phyloP scores from a whole-genome alignment of 176 grass and related monocot genomes.

The Oropetium thomaeum region DNA sequence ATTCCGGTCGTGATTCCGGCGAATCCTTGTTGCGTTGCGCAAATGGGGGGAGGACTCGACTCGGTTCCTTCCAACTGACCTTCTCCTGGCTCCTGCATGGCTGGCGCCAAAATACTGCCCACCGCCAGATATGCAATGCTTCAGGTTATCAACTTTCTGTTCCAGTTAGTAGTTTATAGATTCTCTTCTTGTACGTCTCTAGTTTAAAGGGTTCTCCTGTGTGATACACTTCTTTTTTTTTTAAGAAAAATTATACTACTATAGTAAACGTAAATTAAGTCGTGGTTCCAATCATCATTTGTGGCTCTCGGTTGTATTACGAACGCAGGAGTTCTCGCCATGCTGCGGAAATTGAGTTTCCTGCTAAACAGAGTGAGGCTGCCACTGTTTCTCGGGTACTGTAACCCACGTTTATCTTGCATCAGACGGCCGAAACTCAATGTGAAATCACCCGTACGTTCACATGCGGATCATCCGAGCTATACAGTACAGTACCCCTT shows the following conservation, averaged over 20 bases:
- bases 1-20: slow-evolving; percentile 6
- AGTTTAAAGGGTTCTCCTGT: too few species aligned
- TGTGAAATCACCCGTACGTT: too few species aligned
- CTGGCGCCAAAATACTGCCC: slow-evolving; percentile 2
- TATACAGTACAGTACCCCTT: background rate
- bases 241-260: too few species aligned
- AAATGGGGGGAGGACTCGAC: background rate
- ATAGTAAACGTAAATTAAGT: background rate
- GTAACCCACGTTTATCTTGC: too few species aligned
- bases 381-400: too few species aligned
- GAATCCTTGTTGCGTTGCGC: slow-evolving; percentile 36
- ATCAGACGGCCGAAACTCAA: too few species aligned
- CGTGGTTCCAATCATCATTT: background rate
- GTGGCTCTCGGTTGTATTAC: background rate
- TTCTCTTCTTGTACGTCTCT: too few species aligned
- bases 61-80: background rate
- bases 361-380: background rate
- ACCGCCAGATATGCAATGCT: background rate
- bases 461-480: background rate
- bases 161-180: too few species aligned
- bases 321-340: background rate
- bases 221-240: too few species aligned
- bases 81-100: slow-evolving; percentile 1
- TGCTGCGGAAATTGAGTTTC: background rate
- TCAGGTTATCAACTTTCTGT: too few species aligned